A percentile compares a stretch with the other conserved stretches of the same genome.
phyloP scores from a whole-genome alignment of 2,329 filamentous ascomycete genomes.

The Scedosporium apiospermum region DNA sequence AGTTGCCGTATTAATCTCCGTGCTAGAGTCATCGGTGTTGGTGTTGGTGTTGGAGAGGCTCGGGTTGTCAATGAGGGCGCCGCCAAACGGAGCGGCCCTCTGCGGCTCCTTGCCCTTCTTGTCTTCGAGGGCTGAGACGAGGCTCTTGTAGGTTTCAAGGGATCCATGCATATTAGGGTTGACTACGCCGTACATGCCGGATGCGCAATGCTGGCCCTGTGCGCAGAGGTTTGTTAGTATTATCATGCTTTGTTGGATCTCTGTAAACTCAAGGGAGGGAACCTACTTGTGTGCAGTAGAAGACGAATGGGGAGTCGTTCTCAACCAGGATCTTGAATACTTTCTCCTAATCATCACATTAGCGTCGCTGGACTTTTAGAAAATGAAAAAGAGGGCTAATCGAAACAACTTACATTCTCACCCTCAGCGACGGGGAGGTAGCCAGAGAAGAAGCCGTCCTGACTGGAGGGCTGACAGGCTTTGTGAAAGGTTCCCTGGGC shows the following conservation, averaged over 20 bases:
- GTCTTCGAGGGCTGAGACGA: not conserved
- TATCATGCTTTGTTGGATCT: too few species aligned
- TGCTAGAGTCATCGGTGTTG: not conserved
- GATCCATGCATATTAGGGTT: conserved; percentile 21
- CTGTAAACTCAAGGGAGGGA: not conserved
- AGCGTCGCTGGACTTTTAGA: not conserved
- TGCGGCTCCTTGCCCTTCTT: conserved; percentile 13
- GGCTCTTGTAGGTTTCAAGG: conserved; percentile 20
- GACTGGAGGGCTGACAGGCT: conserved; percentile 23
- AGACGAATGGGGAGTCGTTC: conserved; percentile 22
- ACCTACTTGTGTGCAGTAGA: conserved; percentile 24
- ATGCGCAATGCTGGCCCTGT: conserved; percentile 23
- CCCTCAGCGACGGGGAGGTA: conserved; percentile 19
- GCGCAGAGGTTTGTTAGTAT: not conserved
- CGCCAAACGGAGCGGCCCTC: conserved; percentile 19
- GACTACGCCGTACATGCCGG: conserved; percentile 30
- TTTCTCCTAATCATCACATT: conserved; percentile 16
- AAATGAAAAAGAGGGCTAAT: not conserved
- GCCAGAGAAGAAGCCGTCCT: conserved; percentile 29
- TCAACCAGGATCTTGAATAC: conserved; percentile 25
- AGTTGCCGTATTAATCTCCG: not conserved
- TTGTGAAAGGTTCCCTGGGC: conserved; percentile 23
- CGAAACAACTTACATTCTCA: conserved; percentile 18
- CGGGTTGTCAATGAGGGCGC: conserved; percentile 16
- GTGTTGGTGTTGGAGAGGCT: conserved; percentile 8